Conservation (phyloP, 768 basidiomycete genomes). For the Cystofilobasidium macerans region DNA sequence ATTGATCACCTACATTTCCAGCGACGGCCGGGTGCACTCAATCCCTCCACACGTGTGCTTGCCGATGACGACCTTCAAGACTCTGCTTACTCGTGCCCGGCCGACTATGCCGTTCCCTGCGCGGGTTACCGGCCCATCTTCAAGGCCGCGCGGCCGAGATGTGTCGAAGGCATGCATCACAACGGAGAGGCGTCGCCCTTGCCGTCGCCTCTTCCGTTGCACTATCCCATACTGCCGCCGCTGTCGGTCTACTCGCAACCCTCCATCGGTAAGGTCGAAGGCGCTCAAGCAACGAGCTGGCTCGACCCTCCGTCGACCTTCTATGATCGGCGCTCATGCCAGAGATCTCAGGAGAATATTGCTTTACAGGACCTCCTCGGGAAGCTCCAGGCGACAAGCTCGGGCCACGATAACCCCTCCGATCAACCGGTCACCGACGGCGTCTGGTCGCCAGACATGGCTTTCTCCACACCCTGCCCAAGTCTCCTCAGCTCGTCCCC, state of each 20-base stretch:
- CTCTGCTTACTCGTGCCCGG: slow-evolving; percentile 14
- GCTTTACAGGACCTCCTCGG: neutral
- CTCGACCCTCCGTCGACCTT: no score
- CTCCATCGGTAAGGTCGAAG: no score
- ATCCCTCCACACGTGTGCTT: neutral
- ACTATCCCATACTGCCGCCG: no score
- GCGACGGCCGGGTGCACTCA: slow-evolving; percentile 18
- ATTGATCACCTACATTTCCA: slow-evolving; percentile 19
- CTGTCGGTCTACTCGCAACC: no score
- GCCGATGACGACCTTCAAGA: neutral
- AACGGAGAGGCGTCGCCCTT: no score
- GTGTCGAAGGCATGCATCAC: neutral
- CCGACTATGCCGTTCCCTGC: neutral
- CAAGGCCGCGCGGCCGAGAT: neutral
- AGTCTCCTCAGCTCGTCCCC: no score
- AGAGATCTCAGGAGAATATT: neutral
- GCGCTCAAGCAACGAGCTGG: no score
- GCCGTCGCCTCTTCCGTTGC: neutral
- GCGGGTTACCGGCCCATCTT: neutral
- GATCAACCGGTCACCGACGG: no score
- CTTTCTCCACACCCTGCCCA: no score
- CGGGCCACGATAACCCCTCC: no score
- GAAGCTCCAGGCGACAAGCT: neutral
- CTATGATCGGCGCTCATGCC: neutral
- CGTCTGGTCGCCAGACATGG: no score